Evolutionary conservation across 768 basidiomycete genomes (phyloP).

Genomic region (Amanita pallidorosea): DNA sequence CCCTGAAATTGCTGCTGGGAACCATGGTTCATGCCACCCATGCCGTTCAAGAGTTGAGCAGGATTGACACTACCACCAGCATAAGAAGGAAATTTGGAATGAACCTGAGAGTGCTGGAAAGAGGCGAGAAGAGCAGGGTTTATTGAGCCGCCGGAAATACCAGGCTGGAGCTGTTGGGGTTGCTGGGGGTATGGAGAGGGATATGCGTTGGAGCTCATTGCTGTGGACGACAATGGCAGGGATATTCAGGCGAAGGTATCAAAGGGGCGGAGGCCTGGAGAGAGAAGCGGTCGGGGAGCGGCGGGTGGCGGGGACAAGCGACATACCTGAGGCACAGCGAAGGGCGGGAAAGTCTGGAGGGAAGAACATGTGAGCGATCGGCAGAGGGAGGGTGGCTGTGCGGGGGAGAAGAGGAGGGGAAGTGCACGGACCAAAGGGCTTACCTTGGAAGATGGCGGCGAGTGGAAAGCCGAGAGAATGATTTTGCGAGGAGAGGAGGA

Average conservation of each 20-base stretch:
- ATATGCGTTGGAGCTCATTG: constrained; percentile 13
- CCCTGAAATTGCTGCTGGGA: constrained; percentile 8
- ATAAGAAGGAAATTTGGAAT: constrained; percentile 4
- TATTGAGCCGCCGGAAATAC: constrained; percentile 12
- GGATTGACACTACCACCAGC: constrained; percentile 5
- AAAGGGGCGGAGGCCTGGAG: background rate
- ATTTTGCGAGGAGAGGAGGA: constrained; percentile 2
- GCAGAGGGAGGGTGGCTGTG: constrained; percentile 6
- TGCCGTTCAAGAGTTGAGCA: constrained; percentile 9
- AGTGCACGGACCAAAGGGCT: constrained; percentile 7
- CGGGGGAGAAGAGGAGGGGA: background rate
- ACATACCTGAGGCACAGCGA: constrained; percentile 1
- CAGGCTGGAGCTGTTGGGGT: constrained; percentile 2
- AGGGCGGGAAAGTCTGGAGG: constrained; percentile 3
- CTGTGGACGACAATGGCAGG: constrained; percentile 1
- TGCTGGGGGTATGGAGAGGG: constrained; percentile 8
- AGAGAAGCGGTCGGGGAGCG: background rate
- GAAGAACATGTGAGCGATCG: constrained; percentile 7
- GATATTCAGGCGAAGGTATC: constrained; percentile 3
- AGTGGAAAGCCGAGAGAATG: constrained; percentile 7
- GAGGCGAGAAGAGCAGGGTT: constrained; percentile 23
- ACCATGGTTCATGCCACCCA: constrained; percentile 2
- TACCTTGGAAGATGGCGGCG: constrained; percentile 4
- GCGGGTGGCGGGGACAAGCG: constrained; percentile 1
- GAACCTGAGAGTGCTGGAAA: constrained; percentile 16